Percentiles rank a stretch among this genome's conserved stretches.
Evolutionary conservation across 2,329 filamentous ascomycete species (phyloP).

Genomic region (Arthrobotrys iridis): DNA sequence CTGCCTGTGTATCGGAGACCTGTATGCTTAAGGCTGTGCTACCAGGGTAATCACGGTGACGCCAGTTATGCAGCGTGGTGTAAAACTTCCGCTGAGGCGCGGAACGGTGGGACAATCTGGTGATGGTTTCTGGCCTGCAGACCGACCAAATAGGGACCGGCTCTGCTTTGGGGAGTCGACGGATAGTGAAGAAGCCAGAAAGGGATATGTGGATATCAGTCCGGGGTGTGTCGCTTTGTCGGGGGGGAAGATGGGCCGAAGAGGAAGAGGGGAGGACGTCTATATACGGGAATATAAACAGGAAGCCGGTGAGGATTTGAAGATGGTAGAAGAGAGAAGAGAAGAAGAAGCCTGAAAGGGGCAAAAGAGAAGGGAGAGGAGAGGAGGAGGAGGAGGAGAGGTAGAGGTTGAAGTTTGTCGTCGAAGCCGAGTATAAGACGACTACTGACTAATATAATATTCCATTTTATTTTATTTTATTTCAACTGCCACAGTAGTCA

Average conservation of each 20-base stretch:
- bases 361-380: neutral
- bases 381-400: neutral
- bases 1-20: slow-evolving; percentile 22
- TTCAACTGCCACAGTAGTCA: slow-evolving; percentile 8
- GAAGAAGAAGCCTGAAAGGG: neutral
- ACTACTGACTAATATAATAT: neutral
- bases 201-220: neutral
- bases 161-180: slow-evolving; percentile 4
- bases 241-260: neutral
- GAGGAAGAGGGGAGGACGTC: neutral
- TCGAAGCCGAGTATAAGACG: neutral
- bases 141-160: neutral
- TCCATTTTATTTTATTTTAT: neutral
- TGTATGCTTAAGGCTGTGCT: slow-evolving; percentile 25
- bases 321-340: neutral
- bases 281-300: slow-evolving; percentile 3
- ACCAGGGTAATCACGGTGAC: slow-evolving; percentile 29
- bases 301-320: neutral
- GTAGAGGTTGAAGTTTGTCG: neutral
- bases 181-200: slow-evolving; percentile 1
- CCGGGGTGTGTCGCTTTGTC: neutral
- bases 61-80: slow-evolving; percentile 25
- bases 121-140: slow-evolving; percentile 15
- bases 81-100: slow-evolving; percentile 35
- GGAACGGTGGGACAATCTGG: slow-evolving; percentile 43